Evolutionary conservation across 2,329 filamentous ascomycete genomes (phyloP), one percentile per base, ranked within the genome.

Genomic region (Aureobasidium pullulans): DNA sequence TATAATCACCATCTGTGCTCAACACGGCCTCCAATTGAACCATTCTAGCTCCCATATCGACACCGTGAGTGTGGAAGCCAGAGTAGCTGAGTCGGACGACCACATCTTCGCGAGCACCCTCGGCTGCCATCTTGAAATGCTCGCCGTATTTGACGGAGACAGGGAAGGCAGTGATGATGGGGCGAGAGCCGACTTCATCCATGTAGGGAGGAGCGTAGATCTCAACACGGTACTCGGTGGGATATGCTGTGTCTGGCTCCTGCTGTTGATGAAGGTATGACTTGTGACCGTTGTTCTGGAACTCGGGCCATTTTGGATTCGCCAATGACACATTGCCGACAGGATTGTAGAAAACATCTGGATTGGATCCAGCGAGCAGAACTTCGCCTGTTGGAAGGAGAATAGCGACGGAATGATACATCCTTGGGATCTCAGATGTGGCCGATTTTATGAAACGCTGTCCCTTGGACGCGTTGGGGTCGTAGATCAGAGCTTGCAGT

Each of bases 21-120:
- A 49, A n/a, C 1, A 28, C 32, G n/a, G 68, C 71, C 61, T 84
- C 80, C 43, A 84, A 71, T 63, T 77, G 76, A 39, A 79, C 62
- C 77, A 83, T 81, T 9, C 81, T 77, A 63, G 83, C 80, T 47
- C 81, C 81, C 82, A 84, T 84, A 66, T 84, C 81, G n/a, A 84
- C 67, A 2, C 76, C 78, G 68, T 85, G 82, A 32, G 82, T 84
- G 47, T 83, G 78, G 64, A 81, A 84, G 6, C 82, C 82, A 57
- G 80, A 80, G 65, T 83, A 77, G 68, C 83, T 82, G 31, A 84
- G 74, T 5, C 73, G 71, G 16, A 83, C 74, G 65, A 79, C 79
- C 2, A 60, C 50, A 36, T 59, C 46, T 4, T 46, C 46, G 13
- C 43, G 29, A 3, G 36, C n/a, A 4, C 48, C 59, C 2, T 32